Base-by-base conservation (phyloP, 495 filamentous ascomycete species). In the Penicillium malachiteum region DNA sequence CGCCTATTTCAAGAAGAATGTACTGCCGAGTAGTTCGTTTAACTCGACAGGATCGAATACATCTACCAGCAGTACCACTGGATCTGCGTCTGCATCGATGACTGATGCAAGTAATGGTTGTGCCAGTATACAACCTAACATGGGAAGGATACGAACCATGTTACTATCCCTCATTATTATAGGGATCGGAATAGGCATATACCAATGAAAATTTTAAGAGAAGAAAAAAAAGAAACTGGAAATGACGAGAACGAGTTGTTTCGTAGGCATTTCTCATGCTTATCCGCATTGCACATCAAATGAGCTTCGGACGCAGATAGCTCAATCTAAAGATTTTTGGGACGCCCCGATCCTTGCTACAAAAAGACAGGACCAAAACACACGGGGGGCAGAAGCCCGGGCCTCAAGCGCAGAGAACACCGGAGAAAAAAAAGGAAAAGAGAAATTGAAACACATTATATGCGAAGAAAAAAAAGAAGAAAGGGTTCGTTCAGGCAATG, bases 361-460 rank as follows among this genome's bases (percentile, higher is more conserved):
- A 63, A 52, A 58, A 58, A 48, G 35, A 40, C 46, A 30, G 45
- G 54, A 61, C 47, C 50, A 60, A 63, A 68, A 55, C 57, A 61
- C 64, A 58, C 41, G 47, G 59, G 65, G 57, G 65, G 48, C 49
- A 62, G 60, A 58, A 62, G 54, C 48, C 59, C 60, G 59, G 59
- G 63, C 32, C 33, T 56, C 57, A 49, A 54, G 54, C 59, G 56
- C 48, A 64, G 58, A 58, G 57, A 64, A 61, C 60, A 54, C 64
- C 60, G 59, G 58, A 42, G 50, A 55, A 38, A 53, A 68, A 58
- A 64, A 55, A 65, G 44, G 46, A 63, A 56, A 66, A 58, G 52
- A 57, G 54, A 67, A 64, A 63, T 57, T 56, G 59, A 71, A 66
- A 70, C 61, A 67, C 68, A 77, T 73, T 74, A 74, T 60, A 68